Conservation (phyloP, 140 eudicot genomes). For the Anethum foeniculum region DNA sequence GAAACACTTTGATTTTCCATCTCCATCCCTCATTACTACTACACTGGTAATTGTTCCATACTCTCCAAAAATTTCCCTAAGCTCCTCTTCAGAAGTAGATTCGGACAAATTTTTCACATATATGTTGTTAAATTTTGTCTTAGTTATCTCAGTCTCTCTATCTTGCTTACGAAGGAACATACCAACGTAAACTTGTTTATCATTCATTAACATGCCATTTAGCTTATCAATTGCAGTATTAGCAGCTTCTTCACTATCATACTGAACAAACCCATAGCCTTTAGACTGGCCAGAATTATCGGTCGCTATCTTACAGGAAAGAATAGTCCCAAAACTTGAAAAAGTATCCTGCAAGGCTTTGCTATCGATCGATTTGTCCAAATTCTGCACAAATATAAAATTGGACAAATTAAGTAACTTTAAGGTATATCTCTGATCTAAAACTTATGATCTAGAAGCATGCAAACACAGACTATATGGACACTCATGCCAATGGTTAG, state of each 20-base stretch:
- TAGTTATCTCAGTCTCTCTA: conserved; percentile 38
- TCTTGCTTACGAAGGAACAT: conserved; percentile 77
- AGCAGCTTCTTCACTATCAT: conserved; percentile 69
- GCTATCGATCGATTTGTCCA: conserved; percentile 79
- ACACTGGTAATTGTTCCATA: conserved; percentile 66
- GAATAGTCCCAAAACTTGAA: conserved; percentile 72
- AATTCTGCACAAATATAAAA: conserved; percentile 41
- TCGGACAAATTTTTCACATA: conserved; percentile 71
- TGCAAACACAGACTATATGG: neutral
- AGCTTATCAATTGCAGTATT: conserved; percentile 65
- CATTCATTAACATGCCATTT: conserved; percentile 76
- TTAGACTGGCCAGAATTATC: conserved; percentile 8
- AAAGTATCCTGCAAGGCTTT: conserved; percentile 71
- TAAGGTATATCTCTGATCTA: neutral
- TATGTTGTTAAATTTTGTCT: conserved; percentile 60
- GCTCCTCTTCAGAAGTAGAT: conserved; percentile 57
- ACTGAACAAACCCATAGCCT: conserved; percentile 46
- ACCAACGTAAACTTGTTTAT: conserved; percentile 78
- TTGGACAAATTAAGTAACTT: neutral
- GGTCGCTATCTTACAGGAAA: conserved; percentile 16
- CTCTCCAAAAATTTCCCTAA: conserved; percentile 59
- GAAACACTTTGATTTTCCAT: conserved; percentile 76
- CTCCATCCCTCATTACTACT: conserved; percentile 75
- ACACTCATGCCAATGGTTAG: neutral
- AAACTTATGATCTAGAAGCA: neutral